These are phyloP conservation scores for Clarireedia paspali DNA, from an alignment of 2,329 filamentous ascomycete species.

Conservation along the genomic window DNA sequence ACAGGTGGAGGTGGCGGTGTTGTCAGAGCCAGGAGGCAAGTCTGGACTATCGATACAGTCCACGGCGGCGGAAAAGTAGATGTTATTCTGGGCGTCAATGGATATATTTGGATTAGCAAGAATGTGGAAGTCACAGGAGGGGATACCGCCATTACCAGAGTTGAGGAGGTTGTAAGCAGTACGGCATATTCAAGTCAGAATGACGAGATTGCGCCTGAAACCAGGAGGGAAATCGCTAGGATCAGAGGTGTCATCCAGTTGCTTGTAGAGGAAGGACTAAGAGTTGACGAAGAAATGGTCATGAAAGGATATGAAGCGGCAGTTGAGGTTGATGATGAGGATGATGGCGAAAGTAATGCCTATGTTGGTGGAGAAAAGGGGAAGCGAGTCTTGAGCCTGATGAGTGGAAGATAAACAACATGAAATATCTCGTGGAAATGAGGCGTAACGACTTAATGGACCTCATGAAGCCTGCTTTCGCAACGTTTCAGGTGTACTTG, in stretches of 20 bases:
- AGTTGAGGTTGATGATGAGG: slow-evolving; percentile 60
- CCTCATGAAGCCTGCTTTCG: too few species aligned
- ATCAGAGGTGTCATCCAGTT: slow-evolving; percentile 75
- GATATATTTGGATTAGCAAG: slow-evolving; percentile 92
- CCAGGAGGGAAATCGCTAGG: slow-evolving; percentile 80
- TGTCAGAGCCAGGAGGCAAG: slow-evolving; percentile 74
- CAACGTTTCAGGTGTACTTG: too few species aligned
- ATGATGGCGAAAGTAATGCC: slow-evolving; percentile 46
- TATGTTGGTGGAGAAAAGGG: slow-evolving; percentile 45
- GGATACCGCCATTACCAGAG: slow-evolving; percentile 59
- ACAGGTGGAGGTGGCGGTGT: slow-evolving; percentile 75
- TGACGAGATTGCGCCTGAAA: slow-evolving; percentile 68
- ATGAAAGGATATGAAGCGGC: slow-evolving; percentile 75
- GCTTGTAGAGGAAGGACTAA: slow-evolving; percentile 71
- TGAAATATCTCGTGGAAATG: not conserved
- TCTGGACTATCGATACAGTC: slow-evolving; percentile 67
- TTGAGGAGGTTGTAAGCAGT: slow-evolving; percentile 80
- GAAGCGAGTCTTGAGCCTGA: slow-evolving; percentile 26
- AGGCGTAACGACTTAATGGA: too few species aligned
- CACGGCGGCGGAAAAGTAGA: slow-evolving; percentile 62
- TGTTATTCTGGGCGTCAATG: slow-evolving; percentile 88
- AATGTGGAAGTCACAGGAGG: slow-evolving; percentile 57
- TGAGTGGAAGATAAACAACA: slow-evolving; percentile 19
- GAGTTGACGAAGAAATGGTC: slow-evolving; percentile 86
- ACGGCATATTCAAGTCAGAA: slow-evolving; percentile 95